Conservation (phyloP, 2,329 filamentous ascomycete species). For the Corinectria fuckeliana region DNA sequence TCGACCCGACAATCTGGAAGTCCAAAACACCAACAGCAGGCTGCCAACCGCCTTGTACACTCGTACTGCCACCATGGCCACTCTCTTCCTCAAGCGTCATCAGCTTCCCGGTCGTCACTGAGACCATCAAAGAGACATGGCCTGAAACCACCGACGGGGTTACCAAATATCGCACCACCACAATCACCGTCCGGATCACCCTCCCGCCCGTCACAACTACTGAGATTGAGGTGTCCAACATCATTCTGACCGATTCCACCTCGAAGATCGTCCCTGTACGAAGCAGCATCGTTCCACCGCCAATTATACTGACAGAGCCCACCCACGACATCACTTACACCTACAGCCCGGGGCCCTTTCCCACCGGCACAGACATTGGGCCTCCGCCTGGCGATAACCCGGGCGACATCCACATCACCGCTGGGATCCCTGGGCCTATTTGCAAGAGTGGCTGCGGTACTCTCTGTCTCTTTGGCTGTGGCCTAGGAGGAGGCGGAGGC, state of each 20-base stretch:
- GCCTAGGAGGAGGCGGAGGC: neutral
- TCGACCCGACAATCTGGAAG: slow-evolving; percentile 13
- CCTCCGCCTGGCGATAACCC: slow-evolving; percentile 13
- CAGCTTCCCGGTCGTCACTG: slow-evolving; percentile 15
- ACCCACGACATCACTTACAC: slow-evolving; percentile 18
- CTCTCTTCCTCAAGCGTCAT: slow-evolving; percentile 19
- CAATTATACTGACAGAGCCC: slow-evolving; percentile 15
- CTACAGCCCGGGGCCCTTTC: slow-evolving; percentile 12
- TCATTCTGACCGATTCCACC: slow-evolving; percentile 10
- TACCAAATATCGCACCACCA: slow-evolving; percentile 16
- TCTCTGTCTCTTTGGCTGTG: slow-evolving; percentile 11
- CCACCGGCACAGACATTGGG: slow-evolving; percentile 8
- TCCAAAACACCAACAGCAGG: slow-evolving; percentile 6
- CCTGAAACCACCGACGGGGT: slow-evolving; percentile 17
- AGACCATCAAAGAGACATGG: slow-evolving; percentile 18
- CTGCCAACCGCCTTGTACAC: slow-evolving; percentile 16
- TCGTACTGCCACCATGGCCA: slow-evolving; percentile 16
- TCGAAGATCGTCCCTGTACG: slow-evolving; percentile 8
- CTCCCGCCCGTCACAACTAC: slow-evolving; percentile 16
- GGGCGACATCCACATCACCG: slow-evolving; percentile 4
- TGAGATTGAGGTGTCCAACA: slow-evolving; percentile 17
- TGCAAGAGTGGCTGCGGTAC: slow-evolving; percentile 14
- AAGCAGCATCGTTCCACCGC: slow-evolving; percentile 14
- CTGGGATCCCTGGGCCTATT: slow-evolving; percentile 8
- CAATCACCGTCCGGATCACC: slow-evolving; percentile 20